Evolutionary conservation across 2,329 filamentous ascomycete species (phyloP).

Genomic region (Chaetomiaceae sp.): DNA sequence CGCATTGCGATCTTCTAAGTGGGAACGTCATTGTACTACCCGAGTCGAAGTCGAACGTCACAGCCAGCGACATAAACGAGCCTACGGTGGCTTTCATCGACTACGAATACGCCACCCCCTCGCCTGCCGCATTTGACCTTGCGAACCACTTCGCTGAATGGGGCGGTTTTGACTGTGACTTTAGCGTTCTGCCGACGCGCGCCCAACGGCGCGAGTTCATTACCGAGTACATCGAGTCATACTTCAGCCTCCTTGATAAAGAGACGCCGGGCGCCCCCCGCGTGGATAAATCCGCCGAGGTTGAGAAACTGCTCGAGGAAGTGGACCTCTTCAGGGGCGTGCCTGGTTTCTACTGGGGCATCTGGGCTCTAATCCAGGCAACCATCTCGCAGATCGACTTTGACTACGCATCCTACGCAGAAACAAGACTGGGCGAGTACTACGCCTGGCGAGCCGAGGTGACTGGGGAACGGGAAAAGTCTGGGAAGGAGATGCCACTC

Average conservation of each 20-base stretch:
- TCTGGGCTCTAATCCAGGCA: slow-evolving; percentile 93
- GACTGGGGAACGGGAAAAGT: slow-evolving; percentile 53
- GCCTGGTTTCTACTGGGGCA: slow-evolving; percentile 87
- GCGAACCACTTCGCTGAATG: slow-evolving; percentile 98
- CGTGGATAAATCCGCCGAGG: slow-evolving; percentile 56
- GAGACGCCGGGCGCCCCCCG: slow-evolving; percentile 31
- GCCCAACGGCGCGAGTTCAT: slow-evolving; percentile 77
- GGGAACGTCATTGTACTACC: slow-evolving; percentile 90
- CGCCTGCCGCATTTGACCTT: slow-evolving; percentile 91
- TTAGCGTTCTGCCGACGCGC: slow-evolving; percentile 72
- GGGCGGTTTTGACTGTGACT: slow-evolving; percentile 95
- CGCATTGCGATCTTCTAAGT: slow-evolving; percentile 91
- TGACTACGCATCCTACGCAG: slow-evolving; percentile 89
- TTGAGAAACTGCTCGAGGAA: slow-evolving; percentile 67
- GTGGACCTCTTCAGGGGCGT: slow-evolving; percentile 85
- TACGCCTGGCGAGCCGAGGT: slow-evolving; percentile 81
- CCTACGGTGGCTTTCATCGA: slow-evolving; percentile 79
- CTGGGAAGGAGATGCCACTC: slow-evolving; percentile 60
- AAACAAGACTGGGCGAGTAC: slow-evolving; percentile 82
- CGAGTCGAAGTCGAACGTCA: slow-evolving; percentile 18
- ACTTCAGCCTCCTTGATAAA: slow-evolving; percentile 52
- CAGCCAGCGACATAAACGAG: slow-evolving; percentile 34
- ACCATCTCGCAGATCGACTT: slow-evolving; percentile 95
- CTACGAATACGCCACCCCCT: slow-evolving; percentile 95
- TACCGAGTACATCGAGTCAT: slow-evolving; percentile 73